Evolutionary conservation across 1,284 basidiomycete genomes (phyloP).

Genomic region (Puccinia polysora): DNA sequence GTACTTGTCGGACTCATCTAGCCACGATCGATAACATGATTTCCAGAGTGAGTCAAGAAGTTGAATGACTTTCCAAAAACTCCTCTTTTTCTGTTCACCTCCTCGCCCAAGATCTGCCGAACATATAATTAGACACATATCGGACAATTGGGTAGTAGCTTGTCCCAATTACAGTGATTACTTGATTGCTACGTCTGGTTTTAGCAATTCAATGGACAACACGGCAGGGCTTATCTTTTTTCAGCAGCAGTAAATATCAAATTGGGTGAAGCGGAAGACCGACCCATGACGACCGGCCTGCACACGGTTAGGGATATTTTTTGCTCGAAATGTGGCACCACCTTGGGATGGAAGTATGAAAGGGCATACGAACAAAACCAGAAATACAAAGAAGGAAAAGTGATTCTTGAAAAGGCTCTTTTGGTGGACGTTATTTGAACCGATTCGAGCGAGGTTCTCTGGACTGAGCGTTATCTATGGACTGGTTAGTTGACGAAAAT

Average conservation of each 20-base stretch:
- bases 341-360: slow-evolving; percentile 97
- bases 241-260: slow-evolving; percentile 83
- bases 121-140: slow-evolving; percentile 67
- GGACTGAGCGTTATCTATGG: too few species aligned
- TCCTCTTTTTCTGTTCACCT: neutral
- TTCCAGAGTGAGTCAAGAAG: slow-evolving; percentile 73
- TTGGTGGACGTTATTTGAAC: slow-evolving; percentile 56
- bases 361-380: slow-evolving; percentile 79
- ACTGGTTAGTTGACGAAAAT: too few species aligned
- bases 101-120: slow-evolving; percentile 13
- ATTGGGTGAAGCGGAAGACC: slow-evolving; percentile 79
- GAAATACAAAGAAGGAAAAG: slow-evolving; percentile 98
- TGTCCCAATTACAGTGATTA: neutral
- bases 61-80: neutral
- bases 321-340: slow-evolving; percentile 78
- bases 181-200: neutral
- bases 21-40: slow-evolving; percentile 87
- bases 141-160: neutral
- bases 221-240: slow-evolving; percentile 89
- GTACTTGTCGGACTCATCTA: slow-evolving; percentile 84
- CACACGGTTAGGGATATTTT: slow-evolving; percentile 93
- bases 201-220: slow-evolving; percentile 65
- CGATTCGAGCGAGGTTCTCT: too few species aligned
- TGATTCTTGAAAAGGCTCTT: slow-evolving; percentile 87
- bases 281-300: slow-evolving; percentile 92